Evolutionary conservation across 192 early-diverging fungal species (phyloP).

Genomic region (Coemansia sp.): DNA sequence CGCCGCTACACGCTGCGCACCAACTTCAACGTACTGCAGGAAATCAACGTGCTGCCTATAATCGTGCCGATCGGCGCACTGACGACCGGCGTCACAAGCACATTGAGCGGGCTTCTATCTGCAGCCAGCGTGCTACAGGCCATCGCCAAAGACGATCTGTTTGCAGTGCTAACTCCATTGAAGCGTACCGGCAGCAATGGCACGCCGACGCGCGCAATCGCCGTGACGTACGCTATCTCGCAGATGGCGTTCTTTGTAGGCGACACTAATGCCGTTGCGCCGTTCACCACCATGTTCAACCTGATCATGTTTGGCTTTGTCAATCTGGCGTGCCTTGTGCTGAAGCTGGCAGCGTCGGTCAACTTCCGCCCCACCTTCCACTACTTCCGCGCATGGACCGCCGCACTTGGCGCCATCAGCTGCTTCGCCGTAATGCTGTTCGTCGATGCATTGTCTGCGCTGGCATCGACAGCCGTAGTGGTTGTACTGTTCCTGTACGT

Average conservation of each 20-base stretch:
- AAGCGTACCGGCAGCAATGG: conserved; percentile 23
- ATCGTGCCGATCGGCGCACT: conserved; percentile 60
- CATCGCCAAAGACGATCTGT: conserved; percentile 64
- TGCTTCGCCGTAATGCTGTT: conserved; percentile 59
- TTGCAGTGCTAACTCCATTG: conserved; percentile 52
- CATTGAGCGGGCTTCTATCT: conserved; percentile 59
- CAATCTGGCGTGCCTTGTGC: conserved; percentile 66
- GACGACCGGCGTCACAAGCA: conserved; percentile 63
- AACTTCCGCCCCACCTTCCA: conserved; percentile 71
- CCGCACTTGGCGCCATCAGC: conserved; percentile 56
- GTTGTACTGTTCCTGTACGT: conserved; percentile 62
- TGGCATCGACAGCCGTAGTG: conserved; percentile 55
- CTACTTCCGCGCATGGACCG: conserved; percentile 67
- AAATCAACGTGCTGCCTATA: conserved; percentile 59
- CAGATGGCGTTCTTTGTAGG: conserved; percentile 60
- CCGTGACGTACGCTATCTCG: conserved; percentile 53
- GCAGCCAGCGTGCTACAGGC: conserved; percentile 68
- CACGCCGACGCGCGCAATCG: conserved; percentile 31
- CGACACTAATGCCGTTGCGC: conserved; percentile 65
- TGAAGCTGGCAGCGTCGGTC: conserved; percentile 63
- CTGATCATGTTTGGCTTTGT: conserved; percentile 64
- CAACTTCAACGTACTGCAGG: conserved; percentile 66
- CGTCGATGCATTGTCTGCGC: conserved; percentile 55
- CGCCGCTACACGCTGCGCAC: conserved; percentile 57
- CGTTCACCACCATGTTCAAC: conserved; percentile 64